phyloP scores from a whole-genome alignment of 768 basidiomycete genomes.

The Rhodotorula kratochvilovae region DNA sequence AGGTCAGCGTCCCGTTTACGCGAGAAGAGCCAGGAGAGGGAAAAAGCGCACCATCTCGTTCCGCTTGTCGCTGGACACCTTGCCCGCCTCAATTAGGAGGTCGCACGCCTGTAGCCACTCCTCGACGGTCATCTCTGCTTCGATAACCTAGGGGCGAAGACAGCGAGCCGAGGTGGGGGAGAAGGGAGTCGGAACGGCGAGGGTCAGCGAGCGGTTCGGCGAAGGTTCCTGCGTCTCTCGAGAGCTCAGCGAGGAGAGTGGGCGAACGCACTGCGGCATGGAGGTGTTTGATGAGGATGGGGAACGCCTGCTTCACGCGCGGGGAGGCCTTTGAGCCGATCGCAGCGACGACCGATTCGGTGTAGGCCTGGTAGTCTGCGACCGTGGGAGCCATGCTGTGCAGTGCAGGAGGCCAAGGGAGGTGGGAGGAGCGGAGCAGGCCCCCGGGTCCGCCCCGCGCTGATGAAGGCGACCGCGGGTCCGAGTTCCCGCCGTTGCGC shows the following conservation, averaged over 20 bases:
- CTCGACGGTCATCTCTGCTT: conserved; percentile 39
- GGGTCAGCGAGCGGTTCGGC: too few relatives aligned
- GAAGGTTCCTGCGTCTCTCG: too few relatives aligned
- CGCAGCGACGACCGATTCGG: conserved; percentile 12
- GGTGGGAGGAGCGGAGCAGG: background rate
- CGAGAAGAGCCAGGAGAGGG: too few relatives aligned
- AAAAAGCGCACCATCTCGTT: conserved; percentile 35
- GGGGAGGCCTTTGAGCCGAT: conserved; percentile 12
- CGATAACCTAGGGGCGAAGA: too few relatives aligned
- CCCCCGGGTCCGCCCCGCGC: too few relatives aligned
- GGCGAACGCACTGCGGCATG: conserved; percentile 33
- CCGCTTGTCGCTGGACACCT: conserved; percentile 33
- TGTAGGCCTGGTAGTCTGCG: conserved; percentile 13
- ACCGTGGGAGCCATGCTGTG: background rate
- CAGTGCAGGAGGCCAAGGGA: background rate
- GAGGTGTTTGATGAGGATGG: conserved; percentile 41
- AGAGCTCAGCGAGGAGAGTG: too few relatives aligned
- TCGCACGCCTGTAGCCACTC: conserved; percentile 43
- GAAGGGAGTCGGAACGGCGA: too few relatives aligned
- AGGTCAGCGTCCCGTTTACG: too few relatives aligned
- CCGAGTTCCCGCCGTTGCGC: too few relatives aligned
- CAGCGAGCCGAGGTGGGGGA: too few relatives aligned
- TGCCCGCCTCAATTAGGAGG: conserved; percentile 40
- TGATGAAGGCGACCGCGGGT: too few relatives aligned
- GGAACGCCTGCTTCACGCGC: conserved; percentile 45